Evolutionary conservation across 1,139 yeast species (phyloP).

Genomic region (Pichia sp.): DNA sequence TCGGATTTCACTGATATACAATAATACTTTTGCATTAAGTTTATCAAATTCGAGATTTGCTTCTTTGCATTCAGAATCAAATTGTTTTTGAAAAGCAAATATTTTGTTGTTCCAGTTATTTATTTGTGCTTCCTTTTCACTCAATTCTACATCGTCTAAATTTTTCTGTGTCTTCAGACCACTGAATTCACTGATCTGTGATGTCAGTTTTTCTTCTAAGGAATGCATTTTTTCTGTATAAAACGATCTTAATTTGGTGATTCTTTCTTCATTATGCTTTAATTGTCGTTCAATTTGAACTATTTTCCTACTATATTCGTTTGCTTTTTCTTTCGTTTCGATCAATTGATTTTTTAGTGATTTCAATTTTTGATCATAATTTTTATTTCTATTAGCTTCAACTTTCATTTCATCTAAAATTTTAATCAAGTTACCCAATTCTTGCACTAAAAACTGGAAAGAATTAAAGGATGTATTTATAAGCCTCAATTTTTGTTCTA

Average conservation of each 20-base stretch:
- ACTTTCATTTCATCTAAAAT: conserved; percentile 52
- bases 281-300: conserved; percentile 49
- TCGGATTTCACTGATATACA: conserved; percentile 45
- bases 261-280: conserved; percentile 35
- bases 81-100: conserved; percentile 37
- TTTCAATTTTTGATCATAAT: conserved; percentile 36
- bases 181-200: conserved; percentile 40
- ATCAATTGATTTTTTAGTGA: conserved; percentile 43
- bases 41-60: conserved; percentile 50
- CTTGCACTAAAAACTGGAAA: conserved; percentile 49
- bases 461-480: conserved; percentile 54
- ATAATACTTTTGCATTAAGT: conserved; percentile 46
- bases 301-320: conserved; percentile 46
- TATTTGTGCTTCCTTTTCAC: conserved; percentile 42
- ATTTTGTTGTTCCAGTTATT: conserved; percentile 42
- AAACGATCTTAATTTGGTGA: conserved; percentile 45
- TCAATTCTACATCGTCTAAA: conserved; percentile 46
- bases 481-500: conserved; percentile 47
- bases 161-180: conserved; percentile 46
- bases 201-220: conserved; percentile 43
- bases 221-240: conserved; percentile 50
- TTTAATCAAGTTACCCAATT: conserved; percentile 44
- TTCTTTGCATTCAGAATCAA: conserved; percentile 49
- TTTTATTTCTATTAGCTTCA: conserved; percentile 46
- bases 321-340: conserved; percentile 38